phyloP scores from a whole-genome alignment of 1,284 basidiomycete species.

The Somion occarium region DNA sequence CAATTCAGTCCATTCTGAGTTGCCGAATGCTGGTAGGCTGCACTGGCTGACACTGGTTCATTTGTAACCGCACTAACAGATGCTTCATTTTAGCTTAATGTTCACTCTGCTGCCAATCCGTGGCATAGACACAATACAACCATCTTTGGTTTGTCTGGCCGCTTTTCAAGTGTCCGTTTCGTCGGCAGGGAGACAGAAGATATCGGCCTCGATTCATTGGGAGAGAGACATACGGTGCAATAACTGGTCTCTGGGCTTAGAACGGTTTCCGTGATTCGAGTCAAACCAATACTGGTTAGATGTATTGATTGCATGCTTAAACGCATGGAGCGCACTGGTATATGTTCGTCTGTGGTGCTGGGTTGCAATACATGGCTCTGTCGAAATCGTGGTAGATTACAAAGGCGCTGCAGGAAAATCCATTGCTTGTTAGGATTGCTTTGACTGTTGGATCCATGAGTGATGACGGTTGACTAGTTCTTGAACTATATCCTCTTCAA shows the following conservation, averaged over 20 bases:
- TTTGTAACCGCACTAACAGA: not conserved
- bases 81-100: not conserved
- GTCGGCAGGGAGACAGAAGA: not conserved
- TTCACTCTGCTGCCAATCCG: not conserved
- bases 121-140: not conserved
- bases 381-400: too few relatives aligned
- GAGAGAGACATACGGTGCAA: too few relatives aligned
- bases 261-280: too few relatives aligned
- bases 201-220: not conserved
- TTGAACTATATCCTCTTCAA: constrained; percentile 87
- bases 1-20: not conserved
- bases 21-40: not conserved
- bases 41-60: not conserved
- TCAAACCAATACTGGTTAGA: too few relatives aligned
- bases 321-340: too few relatives aligned
- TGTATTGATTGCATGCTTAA: too few relatives aligned
- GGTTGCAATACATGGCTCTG: too few relatives aligned
- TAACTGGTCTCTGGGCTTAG: too few relatives aligned
- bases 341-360: too few relatives aligned
- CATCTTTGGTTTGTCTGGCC: too few relatives aligned
- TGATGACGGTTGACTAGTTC: constrained; percentile 75
- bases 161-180: not conserved
- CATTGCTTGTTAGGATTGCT: too few relatives aligned
- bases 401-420: too few relatives aligned
- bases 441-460: constrained; percentile 53